These are phyloP conservation scores for Dioscorea cayenensis DNA, from an alignment of 116 monocot species.

Conservation along the genomic window DNA sequence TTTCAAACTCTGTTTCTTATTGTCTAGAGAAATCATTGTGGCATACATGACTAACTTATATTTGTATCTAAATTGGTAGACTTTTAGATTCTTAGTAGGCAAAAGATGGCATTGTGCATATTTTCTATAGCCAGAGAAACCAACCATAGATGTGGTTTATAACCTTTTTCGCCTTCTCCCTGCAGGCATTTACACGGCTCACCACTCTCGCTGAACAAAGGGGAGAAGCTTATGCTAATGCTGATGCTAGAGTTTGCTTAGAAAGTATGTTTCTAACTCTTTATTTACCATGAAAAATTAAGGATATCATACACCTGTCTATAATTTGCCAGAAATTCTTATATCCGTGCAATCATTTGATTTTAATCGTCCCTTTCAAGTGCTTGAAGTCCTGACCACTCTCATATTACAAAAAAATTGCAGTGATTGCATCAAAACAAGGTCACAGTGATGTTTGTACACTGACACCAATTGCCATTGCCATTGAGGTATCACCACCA, in stretches of 20 bases:
- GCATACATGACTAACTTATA: no score
- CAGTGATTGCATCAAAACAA: constrained; percentile 67
- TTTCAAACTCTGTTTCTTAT: neutral
- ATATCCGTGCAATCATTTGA: neutral
- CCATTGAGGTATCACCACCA: constrained; percentile 63
- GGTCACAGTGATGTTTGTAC: constrained; percentile 54
- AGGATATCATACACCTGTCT: no score
- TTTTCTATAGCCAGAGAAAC: neutral
- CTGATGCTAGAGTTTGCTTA: constrained; percentile 72
- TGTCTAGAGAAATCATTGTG: no score
- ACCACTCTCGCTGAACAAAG: constrained; percentile 53
- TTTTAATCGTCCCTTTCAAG: neutral
- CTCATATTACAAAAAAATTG: neutral
- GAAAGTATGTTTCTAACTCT: constrained; percentile 32
- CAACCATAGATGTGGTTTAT: neutral
- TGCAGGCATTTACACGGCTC: constrained; percentile 64
- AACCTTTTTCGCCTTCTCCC: neutral
- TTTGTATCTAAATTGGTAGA: no score
- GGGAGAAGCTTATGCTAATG: constrained; percentile 74
- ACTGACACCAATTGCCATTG: constrained; percentile 74
- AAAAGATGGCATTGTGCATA: no score
- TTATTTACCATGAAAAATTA: neutral
- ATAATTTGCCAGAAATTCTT: neutral
- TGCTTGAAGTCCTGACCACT: neutral
- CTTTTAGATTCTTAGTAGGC: no score